Evolutionary conservation across 2,329 filamentous ascomycete genomes (phyloP).

Genomic region (Penicillium italicum): DNA sequence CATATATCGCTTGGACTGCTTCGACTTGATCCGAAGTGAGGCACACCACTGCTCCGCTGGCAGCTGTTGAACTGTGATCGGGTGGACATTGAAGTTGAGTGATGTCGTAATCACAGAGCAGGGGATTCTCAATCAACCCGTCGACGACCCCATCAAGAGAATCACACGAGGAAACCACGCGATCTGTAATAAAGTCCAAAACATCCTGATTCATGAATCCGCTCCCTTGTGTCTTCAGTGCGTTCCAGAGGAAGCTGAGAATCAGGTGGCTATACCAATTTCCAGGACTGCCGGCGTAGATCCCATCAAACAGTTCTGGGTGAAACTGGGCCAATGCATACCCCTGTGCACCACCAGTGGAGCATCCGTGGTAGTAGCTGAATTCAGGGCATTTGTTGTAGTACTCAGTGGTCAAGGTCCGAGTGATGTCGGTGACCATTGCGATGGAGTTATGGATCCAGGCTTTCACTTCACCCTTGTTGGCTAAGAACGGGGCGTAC

Average conservation of each 20-base stretch:
- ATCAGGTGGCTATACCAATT: slow-evolving; percentile 35
- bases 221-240: neutral
- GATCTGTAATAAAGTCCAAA: neutral
- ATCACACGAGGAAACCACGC: too few species aligned
- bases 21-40: too few species aligned
- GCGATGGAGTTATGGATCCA: too few species aligned
- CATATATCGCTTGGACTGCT: too few species aligned
- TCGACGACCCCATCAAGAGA: too few species aligned
- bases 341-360: slow-evolving; percentile 44
- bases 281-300: slow-evolving; percentile 41
- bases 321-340: slow-evolving; percentile 42
- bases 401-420: slow-evolving; percentile 29
- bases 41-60: too few species aligned
- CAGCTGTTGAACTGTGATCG: too few species aligned
- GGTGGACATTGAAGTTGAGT: too few species aligned
- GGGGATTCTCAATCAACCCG: too few species aligned
- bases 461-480: too few species aligned
- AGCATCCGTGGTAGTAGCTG: slow-evolving; percentile 44
- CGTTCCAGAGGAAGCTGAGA: slow-evolving; percentile 15
- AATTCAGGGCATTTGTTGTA: slow-evolving; percentile 32
- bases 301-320: slow-evolving; percentile 44
- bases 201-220: slow-evolving; percentile 1
- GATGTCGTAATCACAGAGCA: too few species aligned
- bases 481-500: too few species aligned
- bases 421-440: slow-evolving; percentile 10